Evolutionary conservation across 2,329 filamentous ascomycete species (phyloP).

Genomic region (Atkinsonella hypoxylon): DNA sequence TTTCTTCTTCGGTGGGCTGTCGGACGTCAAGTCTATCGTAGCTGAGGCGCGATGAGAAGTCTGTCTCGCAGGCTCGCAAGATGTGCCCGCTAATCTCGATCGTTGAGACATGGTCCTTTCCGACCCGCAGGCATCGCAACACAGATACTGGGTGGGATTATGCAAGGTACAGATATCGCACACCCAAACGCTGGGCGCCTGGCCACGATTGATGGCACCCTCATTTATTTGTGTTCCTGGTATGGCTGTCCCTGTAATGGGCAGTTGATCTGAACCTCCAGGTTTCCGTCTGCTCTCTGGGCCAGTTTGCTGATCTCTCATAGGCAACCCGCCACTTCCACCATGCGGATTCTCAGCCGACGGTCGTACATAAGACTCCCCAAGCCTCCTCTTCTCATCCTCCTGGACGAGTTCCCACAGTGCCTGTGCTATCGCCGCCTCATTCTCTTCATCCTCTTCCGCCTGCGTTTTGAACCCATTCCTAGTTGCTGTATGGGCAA

Average conservation of each 20-base stretch:
- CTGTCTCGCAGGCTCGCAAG: slow-evolving; percentile 3
- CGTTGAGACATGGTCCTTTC: slow-evolving; percentile 20
- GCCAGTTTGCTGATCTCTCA: slow-evolving; percentile 9
- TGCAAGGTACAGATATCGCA: slow-evolving; percentile 45
- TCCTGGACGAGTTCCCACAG: slow-evolving; percentile 79
- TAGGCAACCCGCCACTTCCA: slow-evolving; percentile 19
- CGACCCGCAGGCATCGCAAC: slow-evolving; percentile 44
- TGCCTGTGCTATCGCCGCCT: slow-evolving; percentile 73
- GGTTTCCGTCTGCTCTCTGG: slow-evolving; percentile 5
- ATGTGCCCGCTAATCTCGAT: slow-evolving; percentile 7
- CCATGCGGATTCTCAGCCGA: slow-evolving; percentile 22
- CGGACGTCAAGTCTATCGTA: slow-evolving; percentile 22
- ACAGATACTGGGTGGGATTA: slow-evolving; percentile 38
- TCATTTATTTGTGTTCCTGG: not conserved
- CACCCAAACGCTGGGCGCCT: slow-evolving; percentile 29
- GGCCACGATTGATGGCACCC: not conserved
- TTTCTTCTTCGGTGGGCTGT: slow-evolving; percentile 17
- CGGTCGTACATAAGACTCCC: slow-evolving; percentile 37
- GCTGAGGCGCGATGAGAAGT: slow-evolving; percentile 8
- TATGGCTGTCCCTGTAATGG: not conserved
- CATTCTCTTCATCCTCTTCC: slow-evolving; percentile 81
- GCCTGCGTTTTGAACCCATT: slow-evolving; percentile 74
- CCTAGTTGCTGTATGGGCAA: slow-evolving; percentile 49
- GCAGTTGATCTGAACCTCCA: not conserved
- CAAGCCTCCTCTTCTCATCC: slow-evolving; percentile 45